Evolutionary conservation across 2,329 filamentous ascomycete species (phyloP), one percentile per base, ranked within the genome.

Genomic region (Lomentospora prolificans): DNA sequence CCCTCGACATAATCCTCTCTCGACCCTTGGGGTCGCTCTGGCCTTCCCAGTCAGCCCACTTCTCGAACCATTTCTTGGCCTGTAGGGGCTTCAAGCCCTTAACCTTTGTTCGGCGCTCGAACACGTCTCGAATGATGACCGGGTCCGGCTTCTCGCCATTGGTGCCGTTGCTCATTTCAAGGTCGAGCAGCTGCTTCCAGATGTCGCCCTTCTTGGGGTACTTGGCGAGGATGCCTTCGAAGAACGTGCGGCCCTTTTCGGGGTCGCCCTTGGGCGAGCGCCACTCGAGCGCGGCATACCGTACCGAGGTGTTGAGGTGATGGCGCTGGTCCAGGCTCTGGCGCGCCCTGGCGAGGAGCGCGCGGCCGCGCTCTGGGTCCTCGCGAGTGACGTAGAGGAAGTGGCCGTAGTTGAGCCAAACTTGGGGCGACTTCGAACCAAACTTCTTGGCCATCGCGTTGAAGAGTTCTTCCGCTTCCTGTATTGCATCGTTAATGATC

Each of bases 361-460:
- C 83, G 56, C 90, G 86, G 3, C 85, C 88, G 6, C 85, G 82
- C n/a, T 86, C 85, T 1, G 90, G 81, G 9, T 86, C 79, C 57
- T 80, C 76, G 58, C 82, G 73, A 1, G 82, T 87, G 58, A 86
- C 84, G 72, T 96, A 87, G 56, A 99, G 78, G 79, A 96, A 97
- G 64, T 87, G 87, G 24, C 91, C 92, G 71, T 96, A 97, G 75
- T 97, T 96, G 70, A 87, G 78, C 89, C 91, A 99, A 62, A 96
- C 84, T 55, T 85, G 81, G 8, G 89, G 85, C 4, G 85, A 82
- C 61, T 85, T 84, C 60, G 87, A 86, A 65, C 94, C 89, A 58
- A 90, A 91, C 73, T 95, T 96, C 75, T 94, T 95, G 64, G 89
- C 76, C 71, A 95, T 89, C 41, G 78, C 74, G 69, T 94, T 87